These are phyloP conservation scores for Polygonum aviculare DNA, from an alignment of 148 eudicot genomes.

Conservation along the genomic window DNA sequence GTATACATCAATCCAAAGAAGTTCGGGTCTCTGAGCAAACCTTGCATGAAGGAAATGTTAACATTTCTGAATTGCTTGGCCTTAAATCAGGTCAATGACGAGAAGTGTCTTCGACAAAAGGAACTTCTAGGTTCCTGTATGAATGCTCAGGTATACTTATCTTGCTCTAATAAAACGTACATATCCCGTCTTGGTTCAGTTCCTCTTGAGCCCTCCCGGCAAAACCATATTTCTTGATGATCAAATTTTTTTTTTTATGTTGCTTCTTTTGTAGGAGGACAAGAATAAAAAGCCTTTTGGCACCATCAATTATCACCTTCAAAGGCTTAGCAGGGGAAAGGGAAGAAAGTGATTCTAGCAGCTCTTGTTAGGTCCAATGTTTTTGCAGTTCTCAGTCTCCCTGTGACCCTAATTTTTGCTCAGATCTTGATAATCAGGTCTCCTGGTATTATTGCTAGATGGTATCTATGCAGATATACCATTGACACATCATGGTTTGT, in stretches of 20 bases:
- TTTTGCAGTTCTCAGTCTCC: too few relatives aligned
- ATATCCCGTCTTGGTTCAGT: too few relatives aligned
- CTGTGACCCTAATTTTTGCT: too few relatives aligned
- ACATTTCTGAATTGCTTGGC: too few relatives aligned
- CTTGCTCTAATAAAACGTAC: conserved; percentile 6
- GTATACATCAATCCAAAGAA: too few relatives aligned
- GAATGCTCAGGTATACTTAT: conserved; percentile 83
- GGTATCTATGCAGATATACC: too few relatives aligned
- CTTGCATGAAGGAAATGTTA: too few relatives aligned
- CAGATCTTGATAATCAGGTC: too few relatives aligned
- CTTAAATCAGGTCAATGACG: conserved; percentile 63
- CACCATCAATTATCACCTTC: conserved; percentile 13
- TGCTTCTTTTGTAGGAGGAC: neutral
- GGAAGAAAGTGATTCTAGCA: conserved; percentile 9
- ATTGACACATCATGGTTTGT: too few relatives aligned
- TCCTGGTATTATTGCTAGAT: too few relatives aligned
- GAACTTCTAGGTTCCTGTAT: conserved; percentile 63
- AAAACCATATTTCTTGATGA: neutral
- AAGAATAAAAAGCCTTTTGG: conserved; percentile 15
- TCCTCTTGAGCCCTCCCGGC: neutral
- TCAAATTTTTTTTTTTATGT: neutral
- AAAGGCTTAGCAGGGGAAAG: conserved; percentile 7
- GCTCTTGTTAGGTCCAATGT: too few relatives aligned
- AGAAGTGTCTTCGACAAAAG: conserved; percentile 68
- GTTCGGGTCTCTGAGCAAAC: too few relatives aligned